Conservation (phyloP, 805 yeast genomes). For the Saturnispora diversa region DNA sequence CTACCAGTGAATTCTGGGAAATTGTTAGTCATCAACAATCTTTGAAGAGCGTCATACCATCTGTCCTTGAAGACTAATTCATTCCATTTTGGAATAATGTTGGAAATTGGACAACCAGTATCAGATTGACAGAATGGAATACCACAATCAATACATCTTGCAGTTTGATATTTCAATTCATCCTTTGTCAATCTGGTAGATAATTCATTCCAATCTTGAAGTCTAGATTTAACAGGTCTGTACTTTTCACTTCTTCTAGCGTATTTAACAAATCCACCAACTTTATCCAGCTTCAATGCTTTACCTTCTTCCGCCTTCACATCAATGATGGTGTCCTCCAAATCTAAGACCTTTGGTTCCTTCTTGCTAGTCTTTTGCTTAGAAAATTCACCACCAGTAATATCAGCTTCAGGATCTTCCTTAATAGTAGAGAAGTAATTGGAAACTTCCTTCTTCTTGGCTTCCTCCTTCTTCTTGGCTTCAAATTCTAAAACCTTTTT, state of each 20-base stretch:
- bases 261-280: slow-evolving; percentile 90
- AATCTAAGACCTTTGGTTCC: slow-evolving; percentile 83
- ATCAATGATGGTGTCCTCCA: slow-evolving; percentile 83
- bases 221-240: slow-evolving; percentile 66
- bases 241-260: slow-evolving; percentile 81
- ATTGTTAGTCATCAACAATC: slow-evolving; percentile 91
- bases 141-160: slow-evolving; percentile 99
- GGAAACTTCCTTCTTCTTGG: slow-evolving; percentile 57
- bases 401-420: slow-evolving; percentile 80
- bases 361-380: slow-evolving; percentile 38
- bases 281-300: slow-evolving; percentile 61
- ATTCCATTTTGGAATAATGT: slow-evolving; percentile 96
- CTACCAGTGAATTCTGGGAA: slow-evolving; percentile 98
- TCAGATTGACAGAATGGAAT: slow-evolving; percentile 98
- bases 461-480: slow-evolving; percentile 53
- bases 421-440: slow-evolving; percentile 60
- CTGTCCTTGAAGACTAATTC: slow-evolving; percentile 90
- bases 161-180: slow-evolving; percentile 85
- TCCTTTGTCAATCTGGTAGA: slow-evolving; percentile 73
- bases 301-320: slow-evolving; percentile 56
- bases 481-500: slow-evolving; percentile 80
- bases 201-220: slow-evolving; percentile 89
- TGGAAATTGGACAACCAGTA: slow-evolving; percentile 96
- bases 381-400: slow-evolving; percentile 79
- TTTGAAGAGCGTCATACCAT: slow-evolving; percentile 89